Conservation (phyloP, 164 flowering plant genomes). For the Echeveria elegans region DNA sequence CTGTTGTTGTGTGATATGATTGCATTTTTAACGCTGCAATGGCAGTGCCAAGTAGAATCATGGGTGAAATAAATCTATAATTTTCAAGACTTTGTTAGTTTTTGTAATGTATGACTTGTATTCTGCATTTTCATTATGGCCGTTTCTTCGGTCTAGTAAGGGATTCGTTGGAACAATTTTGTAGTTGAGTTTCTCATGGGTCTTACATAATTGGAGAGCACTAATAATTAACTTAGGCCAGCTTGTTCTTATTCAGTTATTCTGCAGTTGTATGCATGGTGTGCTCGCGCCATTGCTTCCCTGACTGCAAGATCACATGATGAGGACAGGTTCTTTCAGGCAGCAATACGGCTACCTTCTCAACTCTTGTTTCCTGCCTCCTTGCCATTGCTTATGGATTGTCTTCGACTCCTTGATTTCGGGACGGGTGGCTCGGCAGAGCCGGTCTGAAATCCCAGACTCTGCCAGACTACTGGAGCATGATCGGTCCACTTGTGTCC, state of each 20-base stretch:
- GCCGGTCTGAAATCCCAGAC: no score
- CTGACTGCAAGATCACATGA: slow-evolving; percentile 61
- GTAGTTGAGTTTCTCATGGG: not conserved
- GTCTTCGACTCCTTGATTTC: no score
- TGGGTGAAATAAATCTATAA: not conserved
- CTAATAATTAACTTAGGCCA: not conserved
- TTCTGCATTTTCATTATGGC: not conserved
- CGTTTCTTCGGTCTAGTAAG: not conserved
- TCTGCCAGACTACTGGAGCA: no score
- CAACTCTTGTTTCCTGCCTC: slow-evolving; percentile 67
- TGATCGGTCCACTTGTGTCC: no score
- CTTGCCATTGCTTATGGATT: slow-evolving; percentile 84
- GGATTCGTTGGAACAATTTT: not conserved
- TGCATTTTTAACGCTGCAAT: not conserved
- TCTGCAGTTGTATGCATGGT: slow-evolving; percentile 76
- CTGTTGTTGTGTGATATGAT: not conserved
- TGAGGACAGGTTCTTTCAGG: slow-evolving; percentile 85
- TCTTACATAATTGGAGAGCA: not conserved
- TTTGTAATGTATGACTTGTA: no score
- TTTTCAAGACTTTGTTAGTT: not conserved
- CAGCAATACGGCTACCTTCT: slow-evolving; percentile 63
- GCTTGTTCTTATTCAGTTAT: slow-evolving; percentile 3
- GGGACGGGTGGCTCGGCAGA: no score
- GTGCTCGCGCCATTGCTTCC: slow-evolving; percentile 55
- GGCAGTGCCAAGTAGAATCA: not conserved